Percentiles rank a stretch among this genome's conserved stretches.
These are phyloP conservation scores for Pythium dissimile DNA, from an alignment of 352 stramenopile genomes.

Conservation along the genomic window DNA sequence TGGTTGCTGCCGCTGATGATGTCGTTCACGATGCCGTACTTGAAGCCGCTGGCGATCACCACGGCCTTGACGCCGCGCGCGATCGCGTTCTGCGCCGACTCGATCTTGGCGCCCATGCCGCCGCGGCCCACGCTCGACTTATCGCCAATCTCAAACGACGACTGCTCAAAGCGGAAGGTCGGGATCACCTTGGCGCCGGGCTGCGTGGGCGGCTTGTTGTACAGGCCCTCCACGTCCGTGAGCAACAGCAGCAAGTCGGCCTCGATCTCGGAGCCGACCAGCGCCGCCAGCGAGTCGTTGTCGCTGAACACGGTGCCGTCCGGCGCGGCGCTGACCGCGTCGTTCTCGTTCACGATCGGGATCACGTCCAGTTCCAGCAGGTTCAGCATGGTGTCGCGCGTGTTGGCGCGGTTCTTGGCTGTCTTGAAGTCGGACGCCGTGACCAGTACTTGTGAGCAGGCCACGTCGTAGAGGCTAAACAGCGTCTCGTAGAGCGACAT, in stretches of 20 bases:
- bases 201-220: conserved; percentile 83
- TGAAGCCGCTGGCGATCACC: conserved; percentile 92
- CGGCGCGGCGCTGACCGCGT: conserved; percentile 89
- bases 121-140: conserved; percentile 87
- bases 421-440: conserved; percentile 84
- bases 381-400: conserved; percentile 87
- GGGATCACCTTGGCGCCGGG: conserved; percentile 79
- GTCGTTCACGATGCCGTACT: conserved; percentile 90
- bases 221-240: conserved; percentile 97
- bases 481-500: conserved; percentile 98
- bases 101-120: conserved; percentile 95
- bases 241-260: conserved; percentile 95
- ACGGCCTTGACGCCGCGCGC: conserved; percentile 87
- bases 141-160: conserved; percentile 68
- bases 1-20: conserved; percentile 83
- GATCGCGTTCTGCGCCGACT: conserved; percentile 87
- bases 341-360: conserved; percentile 99
- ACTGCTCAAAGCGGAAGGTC: conserved; percentile 56
- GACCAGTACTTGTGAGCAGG: conserved; percentile 91
- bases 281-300: conserved; percentile 93
- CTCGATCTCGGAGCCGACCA: conserved; percentile 88
- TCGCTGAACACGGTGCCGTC: conserved; percentile 92
- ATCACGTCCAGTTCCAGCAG: conserved; percentile 96
- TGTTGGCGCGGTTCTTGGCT: conserved; percentile 77
- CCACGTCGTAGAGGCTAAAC: conserved; percentile 94